Base-by-base conservation (phyloP, 2,329 filamentous ascomycete genomes). In the Chaetomium sp. region DNA sequence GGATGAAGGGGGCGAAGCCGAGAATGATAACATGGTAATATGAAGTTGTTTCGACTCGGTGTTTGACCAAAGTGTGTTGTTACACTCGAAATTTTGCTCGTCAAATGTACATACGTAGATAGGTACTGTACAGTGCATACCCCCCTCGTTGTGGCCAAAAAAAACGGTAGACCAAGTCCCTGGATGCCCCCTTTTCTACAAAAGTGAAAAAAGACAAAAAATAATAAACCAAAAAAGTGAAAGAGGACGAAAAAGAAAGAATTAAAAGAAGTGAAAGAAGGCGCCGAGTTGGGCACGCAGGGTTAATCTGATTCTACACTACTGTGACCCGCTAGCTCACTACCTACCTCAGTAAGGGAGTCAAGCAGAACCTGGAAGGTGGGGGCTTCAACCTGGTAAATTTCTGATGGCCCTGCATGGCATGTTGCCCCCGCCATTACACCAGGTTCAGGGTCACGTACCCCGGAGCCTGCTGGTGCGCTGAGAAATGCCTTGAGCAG, bases 1-100 rank as follows among this genome's bases (percentile, higher is more conserved):
- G 5, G 74, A 74, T 2, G 72, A 66, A 66, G 35, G 41, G 37
- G 54, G 45, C 52, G 51, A 53, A 5, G 42, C 59, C 0, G 52
- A 43, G 36, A 52, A 56, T 19, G 61, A 58, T n/a, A 53, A 58
- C 0, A 60, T 56, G 27, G 62, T 69, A 52, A 64, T 70, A 65
- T 68, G 61, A 67, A 35, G 19, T 8, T 52, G 19, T 27, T 48
- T 33, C 45, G 9, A 42, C 19, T 27, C 19, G 19, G 19, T 27
- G 19, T 27, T 27, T 27, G 19, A 27, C 19, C 19, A 27, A 27
- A 27, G 19, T 27, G 19, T 27, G 19, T 27, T 27, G 19, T 27
- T 27, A 27, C 19, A 27, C 19, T 27, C 19, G 19, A 27, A 27
- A 27, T 27, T 27, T 27, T 27, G 19, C 19, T 27, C 19, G 19